Base-by-base conservation (phyloP, 1,139 yeast genomes). In the Kodamaea arcana region DNA sequence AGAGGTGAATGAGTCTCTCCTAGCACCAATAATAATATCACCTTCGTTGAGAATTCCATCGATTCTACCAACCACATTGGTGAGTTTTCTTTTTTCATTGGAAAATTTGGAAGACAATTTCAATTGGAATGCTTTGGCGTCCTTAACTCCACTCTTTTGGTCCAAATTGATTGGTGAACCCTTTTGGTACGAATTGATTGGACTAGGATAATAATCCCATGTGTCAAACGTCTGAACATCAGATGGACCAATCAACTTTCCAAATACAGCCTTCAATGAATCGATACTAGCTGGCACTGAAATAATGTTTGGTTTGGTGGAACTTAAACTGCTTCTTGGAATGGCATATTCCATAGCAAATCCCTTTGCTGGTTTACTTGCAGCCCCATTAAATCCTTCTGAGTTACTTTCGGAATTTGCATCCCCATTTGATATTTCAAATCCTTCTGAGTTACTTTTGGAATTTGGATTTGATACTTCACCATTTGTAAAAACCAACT, bases 1-100 rank as follows among this genome's bases (percentile, higher is more conserved):
- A 0, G 62, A 49, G 0, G 71, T 62, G 29, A 64, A 54, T 2
- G 69, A 58, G 39, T 69, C 75, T 30, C 75, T 50, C 9, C 63
- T 52, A 2, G 72, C 68, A 0, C 75, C 75, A 35, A 69, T 61
- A 1, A 69, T 51, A 9, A 69, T 57, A 31, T 58, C 69, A 4
- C 71, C 72, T 45, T 68, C 75, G 34, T 59, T 58, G 31, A 68
- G 51, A 3, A 68, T 60, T 0, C 75, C 75, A 15, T 61, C 55
- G 4, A 69, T 41, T 3, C 59, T 39, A 0, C 68, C 71, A 3
- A 65, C 56, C 3, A 69, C 47, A 39, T 65, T 68, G 9, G 63
- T 58, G 7, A 65, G 42, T 24, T 50, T 48, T 13, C 62, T 43
- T 4, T 22, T 12, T 8, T 42, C 37, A 5, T 34, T 31, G 4